phyloP scores from a whole-genome alignment of 2,329 filamentous ascomycete genomes.

The Hyphodiscus sp. region DNA sequence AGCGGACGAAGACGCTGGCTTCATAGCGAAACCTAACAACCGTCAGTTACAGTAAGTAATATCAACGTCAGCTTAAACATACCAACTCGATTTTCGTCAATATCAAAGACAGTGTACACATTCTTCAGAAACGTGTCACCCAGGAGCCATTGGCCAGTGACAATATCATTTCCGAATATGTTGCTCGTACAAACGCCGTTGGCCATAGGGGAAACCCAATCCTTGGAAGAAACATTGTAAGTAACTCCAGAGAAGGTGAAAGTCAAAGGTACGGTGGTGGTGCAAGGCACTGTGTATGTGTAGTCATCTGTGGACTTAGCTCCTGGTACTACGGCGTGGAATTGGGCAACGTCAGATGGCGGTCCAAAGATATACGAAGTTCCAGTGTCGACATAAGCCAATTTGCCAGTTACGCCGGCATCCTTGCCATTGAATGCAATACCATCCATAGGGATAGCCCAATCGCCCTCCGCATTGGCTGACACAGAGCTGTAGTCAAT shows the following conservation, averaged over 20 bases:
- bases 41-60: not conserved
- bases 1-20: not conserved
- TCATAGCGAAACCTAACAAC: conserved; percentile 4
- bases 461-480: conserved; percentile 48
- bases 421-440: conserved; percentile 55
- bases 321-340: conserved; percentile 62
- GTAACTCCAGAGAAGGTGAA: conserved; percentile 62
- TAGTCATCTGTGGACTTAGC: conserved; percentile 48
- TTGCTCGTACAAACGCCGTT: conserved; percentile 57
- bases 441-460: conserved; percentile 67
- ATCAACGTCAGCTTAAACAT: conserved; percentile 21
- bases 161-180: conserved; percentile 65
- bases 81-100: conserved; percentile 60
- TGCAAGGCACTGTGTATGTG: conserved; percentile 68
- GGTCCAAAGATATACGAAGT: conserved; percentile 76
- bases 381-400: conserved; percentile 76
- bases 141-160: conserved; percentile 64
- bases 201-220: conserved; percentile 55
- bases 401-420: conserved; percentile 39
- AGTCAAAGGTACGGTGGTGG: conserved; percentile 52
- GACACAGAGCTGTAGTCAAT: conserved; percentile 58
- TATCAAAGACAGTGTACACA: conserved; percentile 81
- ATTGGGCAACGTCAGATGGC: conserved; percentile 52
- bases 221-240: conserved; percentile 61
- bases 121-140: conserved; percentile 87